Evolutionary conservation across 805 yeast genomes (phyloP), one percentile per base, ranked within the genome.

Genomic region (Barnettozyma pratensis): DNA sequence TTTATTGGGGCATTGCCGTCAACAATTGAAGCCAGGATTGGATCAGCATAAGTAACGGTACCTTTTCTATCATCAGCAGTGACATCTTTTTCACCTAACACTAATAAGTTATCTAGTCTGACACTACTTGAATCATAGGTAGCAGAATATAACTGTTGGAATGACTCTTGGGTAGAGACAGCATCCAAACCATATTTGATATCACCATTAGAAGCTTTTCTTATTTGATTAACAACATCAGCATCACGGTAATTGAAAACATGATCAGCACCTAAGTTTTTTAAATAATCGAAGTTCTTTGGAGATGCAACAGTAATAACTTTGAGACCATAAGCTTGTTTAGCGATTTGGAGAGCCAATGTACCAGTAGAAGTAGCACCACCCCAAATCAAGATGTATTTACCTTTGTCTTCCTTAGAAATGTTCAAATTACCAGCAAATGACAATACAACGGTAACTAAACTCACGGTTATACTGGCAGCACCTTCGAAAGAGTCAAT

Each of bases 291-390:
- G 51, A 66, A 68, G 59, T 79, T 68, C 55, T 72, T 74, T 48
- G 66, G 59, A 3, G 83, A 76, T 11, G 85, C 81, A 40, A 78
- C 74, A 3, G 75, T 75, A 43, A 78, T 74, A 42, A 70, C 71
- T 45, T 60, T 56, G 48, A 68, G 51, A 11, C 77, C 79, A 36
- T 58, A 53, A 27, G 76, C 51, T 34, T 69, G 59, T 55, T 76
- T 77, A 26, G 84, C 85, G 41, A 81, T 53, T 69, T 85, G 91
- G 46, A 82, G 73, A 9, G 81, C 79, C 26, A 69, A 42, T 44
- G 68, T 70, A 29, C 89, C 90, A 10, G 83, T 72, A 25, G 85
- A 74, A 25, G 86, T 73, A n/a, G 87, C 79, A 54, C 85, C 91
- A 58, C 85, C 83, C 82, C 84, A 79, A 41, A 81, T 67, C 44